Percentiles rank a stretch among this genome's conserved stretches.
Evolutionary conservation across 2,329 filamentous ascomycete species (phyloP).

Genomic region (Diplodia sapinea): DNA sequence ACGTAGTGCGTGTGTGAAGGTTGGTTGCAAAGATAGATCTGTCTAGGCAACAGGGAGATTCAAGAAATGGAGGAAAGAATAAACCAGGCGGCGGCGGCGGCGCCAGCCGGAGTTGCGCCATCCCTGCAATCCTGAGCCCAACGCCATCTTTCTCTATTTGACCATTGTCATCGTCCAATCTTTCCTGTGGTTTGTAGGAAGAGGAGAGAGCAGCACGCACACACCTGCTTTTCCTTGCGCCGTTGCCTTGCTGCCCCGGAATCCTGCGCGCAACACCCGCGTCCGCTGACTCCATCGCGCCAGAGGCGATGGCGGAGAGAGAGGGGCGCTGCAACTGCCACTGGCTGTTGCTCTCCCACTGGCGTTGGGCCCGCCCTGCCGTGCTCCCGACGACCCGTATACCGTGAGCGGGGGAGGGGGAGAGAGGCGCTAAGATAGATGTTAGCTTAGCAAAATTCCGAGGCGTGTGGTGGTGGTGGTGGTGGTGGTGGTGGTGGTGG

Average conservation of each 20-base stretch:
- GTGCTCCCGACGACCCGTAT: constrained; percentile 9
- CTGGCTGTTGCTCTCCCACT: background rate
- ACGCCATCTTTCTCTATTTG: background rate
- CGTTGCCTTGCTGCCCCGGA: background rate
- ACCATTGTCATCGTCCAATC: background rate
- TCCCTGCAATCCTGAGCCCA: constrained; percentile 3
- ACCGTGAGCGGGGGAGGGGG: background rate
- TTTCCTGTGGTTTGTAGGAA: too few species aligned
- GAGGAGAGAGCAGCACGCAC: too few species aligned
- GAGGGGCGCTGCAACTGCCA: constrained; percentile 22
- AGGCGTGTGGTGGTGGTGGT: background rate
- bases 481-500: background rate
- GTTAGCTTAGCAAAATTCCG: background rate
- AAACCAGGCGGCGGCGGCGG: background rate
- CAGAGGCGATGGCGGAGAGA: background rate
- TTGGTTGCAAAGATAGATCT: background rate
- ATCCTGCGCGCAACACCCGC: constrained; percentile 1
- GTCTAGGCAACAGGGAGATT: too few species aligned
- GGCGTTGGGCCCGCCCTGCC: background rate
- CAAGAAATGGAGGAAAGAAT: background rate
- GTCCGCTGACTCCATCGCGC: constrained; percentile 16
- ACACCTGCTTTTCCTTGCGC: too few species aligned
- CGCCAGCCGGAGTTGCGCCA: constrained; percentile 21
- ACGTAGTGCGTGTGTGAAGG: too few species aligned
- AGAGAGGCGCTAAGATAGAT: background rate